phyloP scores from a whole-genome alignment of 495 filamentous ascomycete species.

The Podospora sp. region DNA sequence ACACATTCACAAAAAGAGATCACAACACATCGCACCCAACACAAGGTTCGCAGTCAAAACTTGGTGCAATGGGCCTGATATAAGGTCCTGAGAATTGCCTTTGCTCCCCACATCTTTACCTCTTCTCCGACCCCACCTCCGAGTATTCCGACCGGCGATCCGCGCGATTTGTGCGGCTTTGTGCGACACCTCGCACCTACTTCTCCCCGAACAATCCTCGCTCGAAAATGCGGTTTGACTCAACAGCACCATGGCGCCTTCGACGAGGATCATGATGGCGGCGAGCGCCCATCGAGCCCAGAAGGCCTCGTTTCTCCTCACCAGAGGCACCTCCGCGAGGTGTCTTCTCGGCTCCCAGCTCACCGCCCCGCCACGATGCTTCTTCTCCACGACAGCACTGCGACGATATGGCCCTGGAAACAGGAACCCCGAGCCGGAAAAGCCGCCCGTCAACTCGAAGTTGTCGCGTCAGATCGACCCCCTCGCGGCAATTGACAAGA shows the following conservation, averaged over 20 bases:
- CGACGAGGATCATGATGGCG: constrained; percentile 33
- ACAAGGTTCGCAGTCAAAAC: not conserved
- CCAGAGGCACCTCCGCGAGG: constrained; percentile 3
- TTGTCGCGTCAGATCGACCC: constrained; percentile 26
- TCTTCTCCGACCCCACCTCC: constrained; percentile 1
- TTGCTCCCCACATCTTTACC: not conserved
- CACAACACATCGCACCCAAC: not conserved
- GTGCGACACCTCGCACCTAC: not conserved
- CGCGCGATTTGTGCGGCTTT: constrained; percentile 23
- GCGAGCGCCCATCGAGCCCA: constrained; percentile 21
- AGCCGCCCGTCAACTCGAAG: not conserved
- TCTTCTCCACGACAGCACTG: constrained; percentile 29
- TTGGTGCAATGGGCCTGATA: not conserved
- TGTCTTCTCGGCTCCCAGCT: constrained; percentile 10
- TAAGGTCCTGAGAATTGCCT: not conserved
- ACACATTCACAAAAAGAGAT: not conserved
- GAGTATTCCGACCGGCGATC: not conserved
- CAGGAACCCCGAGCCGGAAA: constrained; percentile 4
- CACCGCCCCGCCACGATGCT: constrained; percentile 22
- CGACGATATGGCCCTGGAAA: constrained; percentile 10
- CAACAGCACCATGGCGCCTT: constrained; percentile 29
- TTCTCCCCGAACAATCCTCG: not conserved
- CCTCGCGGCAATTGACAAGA: constrained; percentile 50
- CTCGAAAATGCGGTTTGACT: constrained; percentile 19
- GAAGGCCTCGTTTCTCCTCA: constrained; percentile 17